Base-by-base conservation (phyloP, 306 rosid genomes). In the Cyamopsis tetragonoloba region DNA sequence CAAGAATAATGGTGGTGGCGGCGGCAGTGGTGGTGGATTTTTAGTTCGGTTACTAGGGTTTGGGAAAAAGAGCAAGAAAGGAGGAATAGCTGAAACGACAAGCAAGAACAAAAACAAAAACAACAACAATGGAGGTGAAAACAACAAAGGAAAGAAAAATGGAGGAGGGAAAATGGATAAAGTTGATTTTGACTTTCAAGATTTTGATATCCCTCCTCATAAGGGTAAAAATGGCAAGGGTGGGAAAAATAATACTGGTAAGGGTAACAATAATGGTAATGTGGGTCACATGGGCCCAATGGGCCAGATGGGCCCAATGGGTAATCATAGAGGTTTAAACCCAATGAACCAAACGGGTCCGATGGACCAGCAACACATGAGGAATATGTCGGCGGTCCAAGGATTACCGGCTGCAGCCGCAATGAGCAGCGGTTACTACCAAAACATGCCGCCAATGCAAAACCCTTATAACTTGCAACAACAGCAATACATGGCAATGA, bases 401-500 rank as follows among this genome's bases (percentile, higher is more conserved):
- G 99, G 97, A 3, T 70, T 88, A 41, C 97, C 97, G 6, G 93
- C 95, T 0, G 44, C 74, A 5, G 75, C 85, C 0, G 81, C 86
- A 37, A 81, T 90, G 89, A 86, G 73, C 12, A 76, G 83, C 8
- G 89, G 96, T 3, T 89, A 88, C 39, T 82, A 83, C 60, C 96
- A 57, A 73, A 96, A 96, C 4, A 83, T 85, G 88, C 89, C 81
- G 86, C 84, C 62, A 6, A 78, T 83, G 86, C 86, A 86, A 23
- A 30, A 71, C 43, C 74, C 77, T 5, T 83, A 82, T 10, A 85
- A 79, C 60, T 77, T 79, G 0, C 91, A 65, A 1, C 85, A 66
- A 18, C 77, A 71, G 4, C 97, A 91, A 20, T 93, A 88, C 77
- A 65, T 93, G 96, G 95, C 96, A 2, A 86, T 88, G 91, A 58